Evolutionary conservation across 345 rosid species (phyloP).

Genomic region (Diplotaxis tenuifolia): DNA sequence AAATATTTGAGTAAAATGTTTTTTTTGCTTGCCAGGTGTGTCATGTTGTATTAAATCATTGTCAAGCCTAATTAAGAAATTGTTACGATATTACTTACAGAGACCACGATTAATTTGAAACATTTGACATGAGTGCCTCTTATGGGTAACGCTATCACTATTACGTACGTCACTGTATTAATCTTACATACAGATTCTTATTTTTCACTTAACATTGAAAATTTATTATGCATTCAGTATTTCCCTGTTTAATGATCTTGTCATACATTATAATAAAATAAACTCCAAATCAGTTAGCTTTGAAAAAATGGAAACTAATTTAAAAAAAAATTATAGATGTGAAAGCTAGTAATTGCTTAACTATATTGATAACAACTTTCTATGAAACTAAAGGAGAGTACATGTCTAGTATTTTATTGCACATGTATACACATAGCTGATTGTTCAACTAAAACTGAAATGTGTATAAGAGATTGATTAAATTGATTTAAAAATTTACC

Average conservation of each 20-base stretch:
- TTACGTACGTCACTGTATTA: slow-evolving; percentile 2
- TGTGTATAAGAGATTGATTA: too few relatives aligned
- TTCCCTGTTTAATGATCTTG: neutral
- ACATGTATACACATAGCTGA: neutral
- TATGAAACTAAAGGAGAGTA: neutral
- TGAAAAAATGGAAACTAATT: neutral
- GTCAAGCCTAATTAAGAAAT: slow-evolving; percentile 7
- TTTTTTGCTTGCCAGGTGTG: neutral
- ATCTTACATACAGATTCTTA: neutral
- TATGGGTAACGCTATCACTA: neutral
- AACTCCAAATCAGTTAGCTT: neutral
- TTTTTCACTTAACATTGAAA: too few relatives aligned
- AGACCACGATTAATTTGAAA: neutral
- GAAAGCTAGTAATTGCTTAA: neutral
- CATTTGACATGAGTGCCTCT: neutral
- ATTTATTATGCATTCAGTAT: neutral
- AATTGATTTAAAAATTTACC: too few relatives aligned
- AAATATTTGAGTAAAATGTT: neutral
- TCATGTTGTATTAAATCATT: neutral
- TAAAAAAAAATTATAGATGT: neutral
- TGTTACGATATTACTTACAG: neutral
- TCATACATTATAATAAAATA: neutral
- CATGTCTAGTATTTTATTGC: neutral
- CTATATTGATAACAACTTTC: neutral
- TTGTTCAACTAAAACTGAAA: neutral